Evolutionary conservation across 768 basidiomycete species (phyloP), one percentile per base, ranked within the genome.

Genomic region (Hebeloma cylindrosporum): DNA sequence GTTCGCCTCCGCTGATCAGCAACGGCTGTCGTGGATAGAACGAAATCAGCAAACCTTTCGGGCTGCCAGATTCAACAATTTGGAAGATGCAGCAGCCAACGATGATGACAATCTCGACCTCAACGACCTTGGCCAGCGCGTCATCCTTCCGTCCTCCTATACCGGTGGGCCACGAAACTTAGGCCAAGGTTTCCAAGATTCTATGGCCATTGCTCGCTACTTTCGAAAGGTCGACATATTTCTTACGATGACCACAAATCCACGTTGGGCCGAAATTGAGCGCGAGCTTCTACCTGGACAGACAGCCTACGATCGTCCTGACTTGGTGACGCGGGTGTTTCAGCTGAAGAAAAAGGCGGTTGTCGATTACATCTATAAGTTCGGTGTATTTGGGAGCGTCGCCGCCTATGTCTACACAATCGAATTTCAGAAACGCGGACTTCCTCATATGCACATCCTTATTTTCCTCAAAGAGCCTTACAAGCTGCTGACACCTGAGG

Each of bases 371-470:
- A 67, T 80, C 11, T 37, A 35, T 59, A 59, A 65, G 26, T 17
- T 70, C 31, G 66, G 67, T 2, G 56, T 74, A 26, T 73, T 77
- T 62, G 77, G 79, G 1, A 13, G 48, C 0, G 40, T 60, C 2
- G 67, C 64, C 9, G 78, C 72, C 0, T 58, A 69, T 34, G 67
- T 79, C 0, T 73, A 77, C 43, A 71, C 69, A 1, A 77, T 80
- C 34, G 74, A 80, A 43, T 79, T 76, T 45, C 77, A 80, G 56
- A 80, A 79, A 41, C 56, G 70, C 1, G 77, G 79, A 0, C 66
- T 80, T 0, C 77, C 75, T 25, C 77, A 80, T 45, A 70, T 74
- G 49, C 78, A 79, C 55, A 60, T 71, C 4, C 56, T 77, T 1
- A 63, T 79, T 40, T 71, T 74, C 45, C 53, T 80, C 0, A 43